Base-by-base conservation (phyloP, 345 rosid species). In the Turnera subulata region DNA sequence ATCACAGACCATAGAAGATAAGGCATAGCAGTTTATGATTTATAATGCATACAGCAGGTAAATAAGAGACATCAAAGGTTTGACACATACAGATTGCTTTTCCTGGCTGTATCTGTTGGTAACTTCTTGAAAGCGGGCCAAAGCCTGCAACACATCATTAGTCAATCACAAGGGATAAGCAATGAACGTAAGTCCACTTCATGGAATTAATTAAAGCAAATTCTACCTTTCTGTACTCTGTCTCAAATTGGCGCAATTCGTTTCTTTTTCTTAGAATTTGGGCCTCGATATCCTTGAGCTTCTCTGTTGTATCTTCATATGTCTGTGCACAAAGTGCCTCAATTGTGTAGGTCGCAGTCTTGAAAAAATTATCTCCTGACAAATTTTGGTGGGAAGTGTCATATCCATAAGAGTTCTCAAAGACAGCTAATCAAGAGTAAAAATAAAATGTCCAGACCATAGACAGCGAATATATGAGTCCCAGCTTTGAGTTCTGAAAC, bases 401-500 rank as follows among this genome's bases (percentile, higher is more conserved):
- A 69, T 74, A 44, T 15, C n/a, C 46, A 17, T 46, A 12, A 11
- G n/a, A 43, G 40, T 64, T 21, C 37, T 43, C 37, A 15, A 43
- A 9, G 44, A 35, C n/a, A 50, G 16, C 9, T 32, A 33, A 16
- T 24, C 15, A 60, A 10, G 68, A 51, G 45, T 15, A 8, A 60
- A 58, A 40, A 53, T 24, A 35, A 15, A 39, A 61, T n/a, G n/a
- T n/a, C 58, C 82, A 42, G 78, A 94, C 99, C 99, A 70, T 90
- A 94, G 64, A 90, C 97, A 16, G 99, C 99, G 44, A 94, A 94
- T 68, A 94, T 90, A 76, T 94, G 99, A 39, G 95, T 85, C 76
- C 99, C 99, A 33, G 99, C 82, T 80, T 88, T 94, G 51, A 94
- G 73, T 82, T 88, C 95, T 10, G 85, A 82, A 67, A 90, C 89